These are phyloP conservation scores for Ophiostoma ips DNA, from an alignment of 2,329 filamentous ascomycete genomes.

Conservation along the genomic window DNA sequence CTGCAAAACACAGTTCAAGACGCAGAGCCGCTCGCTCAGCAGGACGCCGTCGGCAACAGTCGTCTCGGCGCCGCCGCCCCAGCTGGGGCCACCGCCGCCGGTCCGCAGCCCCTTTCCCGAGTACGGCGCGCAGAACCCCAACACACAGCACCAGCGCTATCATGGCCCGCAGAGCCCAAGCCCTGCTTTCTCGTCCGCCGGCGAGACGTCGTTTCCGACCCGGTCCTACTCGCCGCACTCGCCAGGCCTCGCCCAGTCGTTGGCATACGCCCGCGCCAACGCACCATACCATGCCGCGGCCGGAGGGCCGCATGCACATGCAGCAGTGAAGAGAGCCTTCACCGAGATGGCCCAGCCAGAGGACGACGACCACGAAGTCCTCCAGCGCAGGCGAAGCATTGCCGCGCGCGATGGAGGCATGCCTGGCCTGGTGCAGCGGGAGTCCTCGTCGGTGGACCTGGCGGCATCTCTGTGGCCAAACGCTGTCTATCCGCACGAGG, in stretches of 20 bases:
- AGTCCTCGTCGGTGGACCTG: background rate
- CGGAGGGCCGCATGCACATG: background rate
- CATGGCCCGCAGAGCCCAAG: too few relatives aligned
- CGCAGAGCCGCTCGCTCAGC: background rate
- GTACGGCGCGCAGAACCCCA: background rate
- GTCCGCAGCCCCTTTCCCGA: background rate
- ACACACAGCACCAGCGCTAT: background rate
- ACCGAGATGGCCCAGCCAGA: background rate
- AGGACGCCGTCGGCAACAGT: background rate
- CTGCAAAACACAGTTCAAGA: constrained; percentile 10
- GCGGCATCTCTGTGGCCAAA: background rate
- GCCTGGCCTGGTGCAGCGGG: background rate
- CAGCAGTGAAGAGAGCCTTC: background rate
- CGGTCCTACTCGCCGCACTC: background rate
- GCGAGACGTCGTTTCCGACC: background rate
- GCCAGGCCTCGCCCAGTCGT: background rate
- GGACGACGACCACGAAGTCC: background rate
- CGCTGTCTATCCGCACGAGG: background rate
- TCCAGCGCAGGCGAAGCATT: background rate
- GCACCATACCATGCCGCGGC: background rate
- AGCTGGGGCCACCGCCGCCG: background rate
- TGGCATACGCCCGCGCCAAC: background rate
- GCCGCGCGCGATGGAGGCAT: background rate
- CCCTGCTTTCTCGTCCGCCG: background rate
- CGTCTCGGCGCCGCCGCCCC: background rate